Evolutionary conservation across 2,329 filamentous ascomycete genomes (phyloP).

Genomic region (Sporothrix sp.): DNA sequence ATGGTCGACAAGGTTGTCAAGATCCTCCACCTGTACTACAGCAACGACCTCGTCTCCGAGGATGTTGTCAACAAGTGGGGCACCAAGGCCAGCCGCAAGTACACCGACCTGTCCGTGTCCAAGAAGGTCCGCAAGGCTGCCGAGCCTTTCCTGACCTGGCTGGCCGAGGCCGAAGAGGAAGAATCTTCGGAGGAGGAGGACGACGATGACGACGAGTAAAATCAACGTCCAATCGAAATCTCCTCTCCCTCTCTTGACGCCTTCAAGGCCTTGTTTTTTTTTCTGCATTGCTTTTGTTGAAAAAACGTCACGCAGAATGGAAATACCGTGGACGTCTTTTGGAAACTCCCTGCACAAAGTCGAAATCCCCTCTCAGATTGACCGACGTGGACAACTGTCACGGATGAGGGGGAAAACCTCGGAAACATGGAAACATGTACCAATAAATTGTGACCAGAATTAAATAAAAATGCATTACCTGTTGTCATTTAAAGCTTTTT

Average conservation of each 20-base stretch:
- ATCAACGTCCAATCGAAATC: background rate
- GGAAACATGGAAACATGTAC: too few relatives aligned
- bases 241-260: background rate
- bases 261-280: background rate
- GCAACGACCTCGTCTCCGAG: constrained; percentile 80
- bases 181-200: constrained; percentile 43
- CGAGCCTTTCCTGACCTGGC: constrained; percentile 89
- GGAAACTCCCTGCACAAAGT: too few relatives aligned
- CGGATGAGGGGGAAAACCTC: too few relatives aligned
- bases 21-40: constrained; percentile 82
- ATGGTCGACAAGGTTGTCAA: constrained; percentile 68
- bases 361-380: too few relatives aligned
- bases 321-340: too few relatives aligned
- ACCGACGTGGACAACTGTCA: too few relatives aligned
- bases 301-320: too few relatives aligned
- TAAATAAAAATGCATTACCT: too few relatives aligned
- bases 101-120: constrained; percentile 78
- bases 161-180: constrained; percentile 71
- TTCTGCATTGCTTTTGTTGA: too few relatives aligned
- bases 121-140: constrained; percentile 94
- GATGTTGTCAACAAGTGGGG: constrained; percentile 88
- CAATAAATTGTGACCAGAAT: too few relatives aligned
- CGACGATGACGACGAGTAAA: constrained; percentile 35
- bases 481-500: too few relatives aligned
- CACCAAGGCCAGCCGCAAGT: constrained; percentile 94